Percentiles rank a stretch among this genome's conserved stretches.
Evolutionary conservation across 768 basidiomycete species (phyloP).

Genomic region (Boletales sp.): DNA sequence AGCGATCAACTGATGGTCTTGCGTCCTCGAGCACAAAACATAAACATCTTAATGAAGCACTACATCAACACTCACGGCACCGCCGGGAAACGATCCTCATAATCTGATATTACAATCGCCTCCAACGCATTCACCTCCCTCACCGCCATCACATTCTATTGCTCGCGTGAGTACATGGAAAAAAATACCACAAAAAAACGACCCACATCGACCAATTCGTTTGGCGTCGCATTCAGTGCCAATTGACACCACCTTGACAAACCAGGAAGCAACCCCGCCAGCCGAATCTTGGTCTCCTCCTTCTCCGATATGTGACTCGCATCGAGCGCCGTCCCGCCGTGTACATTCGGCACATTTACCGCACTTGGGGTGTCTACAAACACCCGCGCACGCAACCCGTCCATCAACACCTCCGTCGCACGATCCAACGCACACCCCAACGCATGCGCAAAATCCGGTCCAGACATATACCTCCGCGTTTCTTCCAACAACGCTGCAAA

Average conservation of each 20-base stretch:
- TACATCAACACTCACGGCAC: constrained; percentile 10
- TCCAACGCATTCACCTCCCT: constrained; percentile 66
- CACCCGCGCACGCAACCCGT: constrained; percentile 59
- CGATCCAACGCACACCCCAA: constrained; percentile 71
- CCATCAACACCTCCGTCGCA: constrained; percentile 61
- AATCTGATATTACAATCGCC: constrained; percentile 70
- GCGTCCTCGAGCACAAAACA: too few species aligned
- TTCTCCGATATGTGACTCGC: constrained; percentile 25
- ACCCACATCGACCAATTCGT: constrained; percentile 80
- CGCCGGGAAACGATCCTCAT: constrained; percentile 46
- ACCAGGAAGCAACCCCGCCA: constrained; percentile 80
- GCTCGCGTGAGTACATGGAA: too few species aligned
- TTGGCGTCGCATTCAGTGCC: constrained; percentile 65
- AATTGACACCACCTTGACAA: constrained; percentile 74
- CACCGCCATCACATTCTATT: constrained; percentile 57
- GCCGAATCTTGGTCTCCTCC: constrained; percentile 53
- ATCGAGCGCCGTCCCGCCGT: constrained; percentile 8
- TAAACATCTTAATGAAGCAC: too few species aligned
- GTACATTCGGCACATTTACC: constrained; percentile 5
- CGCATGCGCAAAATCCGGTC: constrained; percentile 66
- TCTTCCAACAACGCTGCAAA: constrained; percentile 69
- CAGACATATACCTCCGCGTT: constrained; percentile 58
- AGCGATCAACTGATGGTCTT: too few species aligned
- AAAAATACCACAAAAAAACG: constrained; percentile 9
- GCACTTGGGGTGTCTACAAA: constrained; percentile 40